A percentile compares a stretch with the other conserved stretches of the same genome.
phyloP scores from a whole-genome alignment of 441 rosid species.

The Syzygium malaccense region DNA sequence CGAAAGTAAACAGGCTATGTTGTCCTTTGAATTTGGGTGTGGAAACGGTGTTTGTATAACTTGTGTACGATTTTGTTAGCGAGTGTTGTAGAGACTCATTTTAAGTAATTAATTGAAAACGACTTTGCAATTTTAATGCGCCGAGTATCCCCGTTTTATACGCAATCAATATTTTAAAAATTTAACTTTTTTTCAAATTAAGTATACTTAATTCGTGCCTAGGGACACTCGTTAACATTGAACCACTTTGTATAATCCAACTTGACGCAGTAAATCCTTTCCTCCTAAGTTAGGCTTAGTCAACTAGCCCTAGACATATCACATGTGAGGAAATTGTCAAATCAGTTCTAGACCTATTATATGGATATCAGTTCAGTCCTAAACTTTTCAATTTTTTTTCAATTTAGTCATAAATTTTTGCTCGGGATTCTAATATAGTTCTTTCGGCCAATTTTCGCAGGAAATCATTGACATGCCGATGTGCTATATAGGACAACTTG shows the following conservation, averaged over 20 bases:
- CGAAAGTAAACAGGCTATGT: background rate
- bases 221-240: background rate
- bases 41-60: background rate
- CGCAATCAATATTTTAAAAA: too few species aligned
- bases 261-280: background rate
- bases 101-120: background rate
- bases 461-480: too few species aligned
- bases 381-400: too few species aligned
- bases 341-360: background rate
- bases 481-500: too few species aligned
- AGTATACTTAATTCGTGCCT: background rate
- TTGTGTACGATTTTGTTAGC: background rate
- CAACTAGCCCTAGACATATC: background rate
- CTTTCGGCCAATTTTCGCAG: too few species aligned
- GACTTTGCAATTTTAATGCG: background rate
- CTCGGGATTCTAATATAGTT: too few species aligned
- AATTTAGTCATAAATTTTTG: too few species aligned
- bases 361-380: too few species aligned
- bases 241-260: background rate
- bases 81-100: background rate
- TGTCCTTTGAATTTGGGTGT: background rate
- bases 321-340: background rate
- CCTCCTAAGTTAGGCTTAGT: background rate
- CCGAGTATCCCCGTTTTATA: background rate
- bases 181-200: background rate